A percentile compares a stretch with the other conserved stretches of the same genome.
Evolutionary conservation across 2,329 filamentous ascomycete species (phyloP).

Genomic region (Fusarium sp.): DNA sequence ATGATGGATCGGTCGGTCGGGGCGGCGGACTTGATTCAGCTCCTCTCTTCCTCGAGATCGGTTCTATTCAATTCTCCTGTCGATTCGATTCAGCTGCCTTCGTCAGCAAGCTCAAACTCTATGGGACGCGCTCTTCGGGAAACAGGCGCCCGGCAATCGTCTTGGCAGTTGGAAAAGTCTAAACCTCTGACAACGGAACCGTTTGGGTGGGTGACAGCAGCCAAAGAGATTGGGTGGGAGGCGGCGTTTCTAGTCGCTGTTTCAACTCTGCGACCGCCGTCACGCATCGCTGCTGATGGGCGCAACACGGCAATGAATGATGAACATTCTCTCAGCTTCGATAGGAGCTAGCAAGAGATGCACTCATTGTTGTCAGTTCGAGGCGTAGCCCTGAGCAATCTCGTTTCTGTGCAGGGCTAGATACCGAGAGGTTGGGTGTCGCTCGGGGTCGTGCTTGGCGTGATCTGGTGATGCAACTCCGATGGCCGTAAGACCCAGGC

Average conservation of each 20-base stretch:
- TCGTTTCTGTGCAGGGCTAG: conserved; percentile 9
- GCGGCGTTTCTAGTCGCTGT: conserved; percentile 22
- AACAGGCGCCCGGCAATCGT: neutral
- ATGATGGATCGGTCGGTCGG: conserved; percentile 9
- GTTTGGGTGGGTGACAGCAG: conserved; percentile 1
- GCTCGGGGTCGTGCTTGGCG: conserved; percentile 13
- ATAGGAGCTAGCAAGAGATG: neutral
- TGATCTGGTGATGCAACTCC: conserved; percentile 21
- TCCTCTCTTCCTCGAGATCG: conserved; percentile 7
- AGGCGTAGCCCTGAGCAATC: neutral
- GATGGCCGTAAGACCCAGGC: conserved; percentile 1
- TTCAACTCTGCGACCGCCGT: conserved; percentile 32
- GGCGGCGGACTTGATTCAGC: conserved; percentile 13
- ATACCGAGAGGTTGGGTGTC: conserved; percentile 24
- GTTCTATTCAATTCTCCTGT: neutral
- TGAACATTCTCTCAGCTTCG: neutral
- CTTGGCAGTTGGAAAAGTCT: neutral
- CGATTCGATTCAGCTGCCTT: neutral
- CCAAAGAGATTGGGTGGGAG: neutral
- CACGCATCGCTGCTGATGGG: neutral
- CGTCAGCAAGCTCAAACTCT: neutral
- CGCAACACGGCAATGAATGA: neutral
- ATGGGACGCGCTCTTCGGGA: neutral
- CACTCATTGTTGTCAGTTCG: neutral
- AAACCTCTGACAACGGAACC: conserved; percentile 5